Conservation (phyloP, 306 rosid species). For the Morella rubra region DNA sequence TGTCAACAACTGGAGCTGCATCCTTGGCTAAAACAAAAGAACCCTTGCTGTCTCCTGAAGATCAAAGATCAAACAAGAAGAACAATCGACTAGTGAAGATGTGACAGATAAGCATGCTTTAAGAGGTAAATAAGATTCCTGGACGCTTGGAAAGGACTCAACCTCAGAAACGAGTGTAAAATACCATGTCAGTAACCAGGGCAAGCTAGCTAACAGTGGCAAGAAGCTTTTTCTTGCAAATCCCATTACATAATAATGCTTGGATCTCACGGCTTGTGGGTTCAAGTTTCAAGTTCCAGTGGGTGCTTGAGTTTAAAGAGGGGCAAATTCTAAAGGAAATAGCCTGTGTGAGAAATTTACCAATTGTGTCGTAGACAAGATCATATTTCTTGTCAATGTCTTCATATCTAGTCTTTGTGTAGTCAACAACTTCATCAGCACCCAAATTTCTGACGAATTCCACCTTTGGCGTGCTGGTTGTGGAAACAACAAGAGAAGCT, state of each 20-base stretch:
- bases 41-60: conserved; percentile 43
- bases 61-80: not conserved
- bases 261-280: too few species aligned
- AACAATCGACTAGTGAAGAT: not conserved
- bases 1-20: conserved; percentile 36
- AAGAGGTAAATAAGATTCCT: not conserved
- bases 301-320: too few species aligned
- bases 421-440: conserved; percentile 43
- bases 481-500: conserved; percentile 44
- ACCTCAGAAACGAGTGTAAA: not conserved
- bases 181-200: too few species aligned
- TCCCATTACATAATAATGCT: not conserved
- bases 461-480: conserved; percentile 40
- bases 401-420: conserved; percentile 32
- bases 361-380: conserved; percentile 41
- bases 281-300: too few species aligned
- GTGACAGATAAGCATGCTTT: not conserved
- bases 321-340: not conserved
- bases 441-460: conserved; percentile 41
- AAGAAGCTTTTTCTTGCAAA: not conserved
- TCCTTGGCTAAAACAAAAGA: conserved; percentile 37
- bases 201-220: not conserved
- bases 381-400: conserved; percentile 38
- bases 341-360: conserved; percentile 20
- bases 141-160: not conserved